Base-by-base conservation (phyloP, 768 basidiomycete genomes). In the Kwoniella botswanensis region DNA sequence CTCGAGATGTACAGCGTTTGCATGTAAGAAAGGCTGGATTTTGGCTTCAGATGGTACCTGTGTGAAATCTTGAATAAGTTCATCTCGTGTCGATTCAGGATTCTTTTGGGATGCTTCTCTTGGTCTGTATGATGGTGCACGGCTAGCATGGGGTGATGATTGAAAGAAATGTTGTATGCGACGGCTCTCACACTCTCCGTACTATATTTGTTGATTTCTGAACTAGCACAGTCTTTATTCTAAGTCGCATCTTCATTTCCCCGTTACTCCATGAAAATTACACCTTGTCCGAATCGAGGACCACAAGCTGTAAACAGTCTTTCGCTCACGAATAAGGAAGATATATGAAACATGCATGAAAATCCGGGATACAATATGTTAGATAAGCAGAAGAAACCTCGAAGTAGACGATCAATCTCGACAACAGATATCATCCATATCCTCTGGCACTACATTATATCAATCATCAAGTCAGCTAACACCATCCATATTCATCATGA, bases 371-470 rank as follows among this genome's bases (percentile, higher is more conserved):
- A 50, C 46, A 50, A 18, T 44, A 17, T 29, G 46, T 21, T 13
- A 64, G 43, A 54, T 52, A 22, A 17, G 26, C 12, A 13, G 24
- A 12, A 41, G 12, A 22, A 15, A 41, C 46, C 24, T 18, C 22
- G 12, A 24, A 24, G 35, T 13, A 12, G 10, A 29, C 26, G 3
- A 10, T 53, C 67, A 76, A 57, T 71, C 75, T n/a, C 68, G 46
- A 61, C 75, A 76, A 63, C 75, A 76, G 29, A 68, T 55, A 42
- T 69, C 72, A 62, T 76, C 72, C 75, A 76, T 76, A 44, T 68
- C 72, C 42, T 43, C 46, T 15, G 74, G 71, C 3, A 75, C 74
- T 75, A 57, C 29, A 22, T 42, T 22, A 35, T 35, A 35, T 35
- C 6, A 4, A 35, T 6, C 35, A 35, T 35, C 12, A 11, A 26